A percentile compares a stretch with the other conserved stretches of the same genome.
Conservation (phyloP, 306 rosid species). For the Chamaecrista fasciculata region DNA sequence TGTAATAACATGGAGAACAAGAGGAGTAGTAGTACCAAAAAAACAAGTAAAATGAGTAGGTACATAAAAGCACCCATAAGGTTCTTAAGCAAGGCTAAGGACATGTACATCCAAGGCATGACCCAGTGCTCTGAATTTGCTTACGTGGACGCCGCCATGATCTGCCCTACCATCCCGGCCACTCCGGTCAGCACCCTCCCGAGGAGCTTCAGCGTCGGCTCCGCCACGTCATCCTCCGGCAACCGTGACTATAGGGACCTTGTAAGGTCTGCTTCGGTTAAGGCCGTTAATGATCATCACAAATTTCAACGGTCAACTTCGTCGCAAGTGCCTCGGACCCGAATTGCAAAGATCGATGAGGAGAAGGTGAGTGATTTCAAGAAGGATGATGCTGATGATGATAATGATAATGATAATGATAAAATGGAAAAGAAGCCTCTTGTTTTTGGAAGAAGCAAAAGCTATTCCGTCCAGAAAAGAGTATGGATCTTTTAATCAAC, state of each 20-base stretch:
- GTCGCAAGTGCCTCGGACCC: constrained; percentile 38
- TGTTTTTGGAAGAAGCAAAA: no score
- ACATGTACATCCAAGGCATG: constrained; percentile 56
- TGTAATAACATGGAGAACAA: constrained; percentile 25
- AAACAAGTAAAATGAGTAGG: constrained; percentile 18
- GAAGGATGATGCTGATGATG: no score
- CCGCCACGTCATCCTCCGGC: constrained; percentile 22
- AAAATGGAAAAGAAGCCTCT: no score
- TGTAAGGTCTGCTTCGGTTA: constrained; percentile 39
- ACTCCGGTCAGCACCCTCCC: constrained; percentile 36
- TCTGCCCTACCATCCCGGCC: constrained; percentile 33
- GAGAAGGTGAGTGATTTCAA: constrained; percentile 50
- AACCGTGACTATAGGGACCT: constrained; percentile 50
- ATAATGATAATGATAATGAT: no score
- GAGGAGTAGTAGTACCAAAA: constrained; percentile 12
- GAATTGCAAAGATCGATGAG: constrained; percentile 67
- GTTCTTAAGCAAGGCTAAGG: constrained; percentile 39
- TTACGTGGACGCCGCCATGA: constrained; percentile 30
- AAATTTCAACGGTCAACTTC: no score
- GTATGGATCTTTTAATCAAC: no score
- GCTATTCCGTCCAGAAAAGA: no score
- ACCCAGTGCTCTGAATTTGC: constrained; percentile 34
- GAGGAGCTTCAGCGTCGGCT: constrained; percentile 46
- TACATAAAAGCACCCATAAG: constrained; percentile 48
- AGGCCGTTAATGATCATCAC: no score